Base-by-base conservation (phyloP, 2,329 filamentous ascomycete species). In the Ceratocystis diversiconidia region DNA sequence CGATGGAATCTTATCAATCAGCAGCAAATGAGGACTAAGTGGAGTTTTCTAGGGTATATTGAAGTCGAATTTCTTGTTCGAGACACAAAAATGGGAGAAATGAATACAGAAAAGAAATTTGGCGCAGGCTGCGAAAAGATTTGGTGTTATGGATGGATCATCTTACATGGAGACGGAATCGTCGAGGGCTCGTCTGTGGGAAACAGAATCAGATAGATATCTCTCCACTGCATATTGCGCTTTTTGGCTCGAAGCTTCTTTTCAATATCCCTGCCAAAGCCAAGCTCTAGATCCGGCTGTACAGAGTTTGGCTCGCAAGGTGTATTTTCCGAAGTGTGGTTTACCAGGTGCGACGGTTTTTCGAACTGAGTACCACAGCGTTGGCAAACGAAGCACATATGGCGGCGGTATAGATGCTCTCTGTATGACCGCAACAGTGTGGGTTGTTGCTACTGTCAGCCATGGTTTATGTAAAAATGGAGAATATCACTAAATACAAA, bases 331-430 rank as follows among this genome's bases (percentile, higher is more conserved):
- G 15, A 10, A 1, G 22, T 32, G 36, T 67, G 66, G 7, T 25
- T 59, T 2, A 17, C 43, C n/a, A 62, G 46, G 8, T 67, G 44
- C 22, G 25, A n/a, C 61, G 43, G 22, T 17, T 59, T 57, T 44
- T 62, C 50, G 25, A 67, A 67, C 41, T 65, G 48, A 10, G 19
- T 5, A 17, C 50, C 22, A 60, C 66, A 67, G 28, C 59, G 10
- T n/a, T 28, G 15, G 36, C 66, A 67, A 28, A 41, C 43, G 10
- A 48, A 65, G 59, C 63, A 62, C 59, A 65, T 65, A 30, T 67
- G 66, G 4, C 66, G 62, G 30, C 66, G 66, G 30, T 67, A 67
- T n/a, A 67, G 50, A 60, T 67, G 66, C 55, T 67, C 66, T 43
- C 66, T 67, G 50, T 12, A 25, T 28, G 7, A 30, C 36, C 22